Conservation (phyloP, 2,329 filamentous ascomycete species). For the Arthrobotrys entomopaga region DNA sequence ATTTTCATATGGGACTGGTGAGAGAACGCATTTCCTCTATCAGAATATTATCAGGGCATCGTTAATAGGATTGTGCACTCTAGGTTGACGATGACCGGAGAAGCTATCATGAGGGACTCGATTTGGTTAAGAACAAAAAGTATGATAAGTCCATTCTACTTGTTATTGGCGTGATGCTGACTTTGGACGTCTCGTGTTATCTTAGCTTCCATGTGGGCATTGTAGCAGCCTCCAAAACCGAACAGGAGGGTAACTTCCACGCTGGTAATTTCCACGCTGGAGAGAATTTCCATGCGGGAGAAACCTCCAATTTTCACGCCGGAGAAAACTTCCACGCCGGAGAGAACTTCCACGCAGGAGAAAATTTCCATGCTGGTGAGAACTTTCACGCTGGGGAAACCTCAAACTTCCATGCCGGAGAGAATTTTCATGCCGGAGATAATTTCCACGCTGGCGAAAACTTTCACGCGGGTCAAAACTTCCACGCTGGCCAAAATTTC, state of each 20-base stretch:
- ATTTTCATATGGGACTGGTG: slow-evolving; percentile 10
- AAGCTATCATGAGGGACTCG: neutral
- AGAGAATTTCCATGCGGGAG: neutral
- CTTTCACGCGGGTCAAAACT: slow-evolving; percentile 1
- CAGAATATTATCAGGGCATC: neutral
- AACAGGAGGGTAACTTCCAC: slow-evolving; percentile 2
- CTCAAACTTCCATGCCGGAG: slow-evolving; percentile 11
- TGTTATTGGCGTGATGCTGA: neutral
- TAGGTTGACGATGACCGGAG: slow-evolving; percentile 4
- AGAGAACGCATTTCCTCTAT: neutral
- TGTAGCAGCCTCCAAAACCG: neutral
- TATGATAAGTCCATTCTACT: neutral
- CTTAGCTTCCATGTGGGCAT: neutral
- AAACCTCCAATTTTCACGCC: slow-evolving; percentile 11
- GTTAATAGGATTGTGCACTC: neutral
- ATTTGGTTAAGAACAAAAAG: slow-evolving; percentile 8
- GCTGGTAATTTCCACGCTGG: slow-evolving; percentile 5
- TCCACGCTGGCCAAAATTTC: slow-evolving; percentile 10
- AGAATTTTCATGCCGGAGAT: neutral
- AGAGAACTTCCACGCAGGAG: slow-evolving; percentile 5
- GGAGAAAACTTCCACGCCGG: slow-evolving; percentile 4
- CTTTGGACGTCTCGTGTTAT: neutral
- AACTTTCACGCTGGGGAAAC: slow-evolving; percentile 2
- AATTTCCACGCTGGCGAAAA: slow-evolving; percentile 12
- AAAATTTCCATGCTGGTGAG: slow-evolving; percentile 7